Percentiles rank a stretch among this genome's conserved stretches.
Evolutionary conservation across 2,329 filamentous ascomycete genomes (phyloP).

Genomic region (Tympanopsis confertula): DNA sequence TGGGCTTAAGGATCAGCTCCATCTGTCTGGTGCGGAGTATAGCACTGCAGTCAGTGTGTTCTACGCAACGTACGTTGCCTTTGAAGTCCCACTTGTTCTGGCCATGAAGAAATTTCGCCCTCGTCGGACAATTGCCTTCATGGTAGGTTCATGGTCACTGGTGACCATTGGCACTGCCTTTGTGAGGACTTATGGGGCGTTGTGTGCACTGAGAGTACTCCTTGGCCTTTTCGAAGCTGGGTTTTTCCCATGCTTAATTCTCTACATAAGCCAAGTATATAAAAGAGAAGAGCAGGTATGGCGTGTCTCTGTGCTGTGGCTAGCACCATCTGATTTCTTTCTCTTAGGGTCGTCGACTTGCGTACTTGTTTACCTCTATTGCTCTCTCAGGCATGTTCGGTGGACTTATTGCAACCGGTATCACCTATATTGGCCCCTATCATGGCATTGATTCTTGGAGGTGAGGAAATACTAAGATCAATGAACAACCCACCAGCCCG

Average conservation of each 20-base stretch:
- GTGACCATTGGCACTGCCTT: constrained; percentile 34
- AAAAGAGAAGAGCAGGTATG: constrained; percentile 39
- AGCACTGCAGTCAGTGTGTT: constrained; percentile 36
- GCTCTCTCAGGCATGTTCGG: constrained; percentile 37
- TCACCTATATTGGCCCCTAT: no score
- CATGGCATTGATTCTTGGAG: no score
- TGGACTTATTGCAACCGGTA: constrained; percentile 41
- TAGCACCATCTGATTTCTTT: no score
- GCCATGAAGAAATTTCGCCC: constrained; percentile 33
- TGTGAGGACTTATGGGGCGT: constrained; percentile 23
- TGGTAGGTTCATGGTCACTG: constrained; percentile 29
- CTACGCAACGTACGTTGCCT: constrained; percentile 35
- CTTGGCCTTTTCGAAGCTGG: constrained; percentile 35
- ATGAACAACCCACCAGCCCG: no score
- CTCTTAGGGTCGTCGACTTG: no score
- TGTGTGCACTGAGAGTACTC: constrained; percentile 30
- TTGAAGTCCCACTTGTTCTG: constrained; percentile 33
- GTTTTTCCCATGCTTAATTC: constrained; percentile 33
- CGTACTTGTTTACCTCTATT: constrained; percentile 37
- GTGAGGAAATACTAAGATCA: no score
- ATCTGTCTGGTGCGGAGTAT: no score
- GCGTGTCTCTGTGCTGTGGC: no score
- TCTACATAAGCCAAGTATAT: constrained; percentile 42
- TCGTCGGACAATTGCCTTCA: constrained; percentile 21
- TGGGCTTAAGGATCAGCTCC: no score